Conservation (phyloP, 1,139 yeast species). For the Scheffersomyces quercinus region DNA sequence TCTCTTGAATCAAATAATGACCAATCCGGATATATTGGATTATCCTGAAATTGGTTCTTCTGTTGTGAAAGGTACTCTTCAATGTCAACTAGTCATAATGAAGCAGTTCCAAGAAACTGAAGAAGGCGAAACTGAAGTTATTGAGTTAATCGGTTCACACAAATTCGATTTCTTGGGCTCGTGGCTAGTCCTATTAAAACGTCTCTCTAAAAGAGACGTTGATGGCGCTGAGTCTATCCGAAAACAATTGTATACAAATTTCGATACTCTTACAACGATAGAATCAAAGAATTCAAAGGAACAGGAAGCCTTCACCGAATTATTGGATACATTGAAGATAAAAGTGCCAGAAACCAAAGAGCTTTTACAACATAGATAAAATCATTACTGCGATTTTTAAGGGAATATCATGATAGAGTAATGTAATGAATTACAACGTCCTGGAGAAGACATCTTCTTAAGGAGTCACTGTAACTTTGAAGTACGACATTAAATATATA, state of each 20-base stretch:
- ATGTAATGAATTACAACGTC: background rate
- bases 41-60: slow-evolving; percentile 12
- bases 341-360: background rate
- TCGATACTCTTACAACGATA: too few species aligned
- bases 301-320: background rate
- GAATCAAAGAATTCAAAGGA: too few species aligned
- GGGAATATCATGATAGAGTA: background rate
- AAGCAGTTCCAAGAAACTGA: slow-evolving; percentile 7
- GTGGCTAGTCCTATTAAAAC: slow-evolving; percentile 19
- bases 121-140: slow-evolving; percentile 16
- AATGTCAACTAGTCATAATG: slow-evolving; percentile 12
- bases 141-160: slow-evolving; percentile 24
- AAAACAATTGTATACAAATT: too few species aligned
- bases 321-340: background rate
- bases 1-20: slow-evolving; percentile 29
- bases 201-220: slow-evolving; percentile 4
- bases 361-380: background rate
- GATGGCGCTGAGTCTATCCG: too few species aligned
- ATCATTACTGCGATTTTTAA: background rate
- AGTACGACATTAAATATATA: background rate
- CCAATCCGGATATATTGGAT: slow-evolving; percentile 28
- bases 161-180: slow-evolving; percentile 36
- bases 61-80: slow-evolving; percentile 13
- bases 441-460: too few species aligned
- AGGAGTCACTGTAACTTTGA: background rate